Evolutionary conservation across 2,329 filamentous ascomycete genomes (phyloP), one percentile per base, ranked within the genome.

Genomic region (Aspergillus fijiensis): DNA sequence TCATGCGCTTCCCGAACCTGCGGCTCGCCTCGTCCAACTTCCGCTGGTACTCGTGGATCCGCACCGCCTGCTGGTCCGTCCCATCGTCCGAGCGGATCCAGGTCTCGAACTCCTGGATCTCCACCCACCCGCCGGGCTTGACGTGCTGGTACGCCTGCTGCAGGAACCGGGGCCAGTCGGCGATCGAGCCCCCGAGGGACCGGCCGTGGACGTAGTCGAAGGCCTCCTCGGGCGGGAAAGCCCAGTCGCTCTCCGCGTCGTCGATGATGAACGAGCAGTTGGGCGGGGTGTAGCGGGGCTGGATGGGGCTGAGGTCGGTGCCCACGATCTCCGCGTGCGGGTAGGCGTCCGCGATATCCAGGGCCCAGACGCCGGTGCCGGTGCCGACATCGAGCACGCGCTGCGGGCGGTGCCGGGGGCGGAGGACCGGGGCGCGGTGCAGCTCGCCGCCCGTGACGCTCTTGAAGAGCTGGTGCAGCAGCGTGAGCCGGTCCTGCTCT

Each of bases 241-340:
- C 67, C 77, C 76, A 79, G 25, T 77, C 74, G 51, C 72, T 72
- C 63, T 79, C 76, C 5, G 70, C 73, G 35, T 79, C 77, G 42
- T 78, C 76, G 27, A 79, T 81, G n/a, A 79, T 77, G 63, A 84
- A 85, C 9, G 72, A 69, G 3, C 82, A 75, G 55, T 85, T 85
- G 0, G 80, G 74, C 2, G 82, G 81, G 3, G 82, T 78, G 65
- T 69, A 75, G 60, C 55, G 68, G 1, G 74, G 72, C 60, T 72
- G 76, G 63, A 73, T 77, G 19, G 68, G 72, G 47, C 66, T 76
- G 14, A 73, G 72, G 59, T 72, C 76, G 16, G 71, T 76, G 23
- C 72, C 74, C 33, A 74, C 63, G 49, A 77, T 69, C 66, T 77
- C 69, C 12, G 73, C 69, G 10, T 67, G 39, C 4, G 76, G 75